Percentiles rank a stretch among this genome's conserved stretches.
Evolutionary conservation across 106 monocot species (phyloP).

Genomic region (Cymbidium sinense): DNA sequence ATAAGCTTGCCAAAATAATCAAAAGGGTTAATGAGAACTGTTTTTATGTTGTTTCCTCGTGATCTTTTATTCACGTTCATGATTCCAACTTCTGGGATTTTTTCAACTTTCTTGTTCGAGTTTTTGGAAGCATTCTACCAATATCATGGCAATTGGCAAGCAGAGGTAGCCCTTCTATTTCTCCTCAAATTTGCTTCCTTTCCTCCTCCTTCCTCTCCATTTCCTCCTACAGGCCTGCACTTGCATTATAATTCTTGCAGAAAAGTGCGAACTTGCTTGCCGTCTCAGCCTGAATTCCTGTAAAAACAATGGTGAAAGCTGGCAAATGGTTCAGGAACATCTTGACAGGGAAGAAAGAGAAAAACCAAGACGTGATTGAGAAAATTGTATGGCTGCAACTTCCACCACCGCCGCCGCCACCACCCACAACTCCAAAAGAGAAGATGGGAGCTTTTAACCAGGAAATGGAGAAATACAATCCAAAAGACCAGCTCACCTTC

Average conservation of each 20-base stretch:
- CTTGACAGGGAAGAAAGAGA: not conserved
- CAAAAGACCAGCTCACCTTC: not conserved
- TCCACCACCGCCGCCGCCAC: not conserved
- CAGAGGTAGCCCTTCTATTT: not conserved
- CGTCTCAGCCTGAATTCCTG: not conserved
- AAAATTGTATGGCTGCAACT: not conserved
- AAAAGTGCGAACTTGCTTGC: not conserved
- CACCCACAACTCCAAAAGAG: not conserved
- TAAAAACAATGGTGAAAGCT: conserved; percentile 1
- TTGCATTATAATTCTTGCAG: not conserved
- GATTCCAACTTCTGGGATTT: too few relatives aligned
- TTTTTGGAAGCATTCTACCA: not conserved
- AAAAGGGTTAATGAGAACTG: too few relatives aligned
- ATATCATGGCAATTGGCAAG: not conserved
- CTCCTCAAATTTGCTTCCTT: not conserved
- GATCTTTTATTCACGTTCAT: too few relatives aligned
- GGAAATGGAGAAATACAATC: not conserved
- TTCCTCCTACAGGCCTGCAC: not conserved
- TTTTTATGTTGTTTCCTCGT: too few relatives aligned
- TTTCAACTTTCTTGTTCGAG: not conserved
- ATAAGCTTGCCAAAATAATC: too few relatives aligned
- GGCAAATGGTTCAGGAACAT: not conserved
- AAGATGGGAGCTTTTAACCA: not conserved
- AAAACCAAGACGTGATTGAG: not conserved
- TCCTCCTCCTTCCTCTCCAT: not conserved